Evolutionary conservation across 305 asterid species (phyloP).

Genomic region (Nicotiana rustica): DNA sequence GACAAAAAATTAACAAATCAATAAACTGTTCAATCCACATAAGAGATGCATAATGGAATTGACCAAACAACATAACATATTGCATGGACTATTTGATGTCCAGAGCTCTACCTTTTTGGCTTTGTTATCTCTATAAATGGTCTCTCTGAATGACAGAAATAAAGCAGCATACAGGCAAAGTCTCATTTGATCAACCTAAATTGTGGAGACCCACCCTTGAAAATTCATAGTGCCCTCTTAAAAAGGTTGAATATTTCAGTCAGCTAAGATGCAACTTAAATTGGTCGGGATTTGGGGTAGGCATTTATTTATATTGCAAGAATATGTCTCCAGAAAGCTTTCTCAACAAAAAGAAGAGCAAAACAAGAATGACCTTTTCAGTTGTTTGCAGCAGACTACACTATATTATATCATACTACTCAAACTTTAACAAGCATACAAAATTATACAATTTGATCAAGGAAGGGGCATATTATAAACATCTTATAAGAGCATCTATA

Average conservation of each 20-base stretch:
- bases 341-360: not conserved
- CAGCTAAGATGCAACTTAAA: constrained; percentile 18
- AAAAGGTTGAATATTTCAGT: constrained; percentile 6
- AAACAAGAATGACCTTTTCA: not conserved
- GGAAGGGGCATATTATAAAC: constrained; percentile 16
- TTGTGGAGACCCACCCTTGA: not conserved
- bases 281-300: not conserved
- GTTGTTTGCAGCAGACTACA: constrained; percentile 5
- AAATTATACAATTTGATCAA: not conserved
- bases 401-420: not conserved
- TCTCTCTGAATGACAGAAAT: constrained; percentile 70
- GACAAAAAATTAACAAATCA: too few species aligned
- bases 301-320: not conserved
- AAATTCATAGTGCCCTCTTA: not conserved
- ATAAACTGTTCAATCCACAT: not conserved
- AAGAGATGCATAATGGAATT: not conserved
- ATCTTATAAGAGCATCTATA: not conserved
- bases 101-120: constrained; percentile 64
- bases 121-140: constrained; percentile 68
- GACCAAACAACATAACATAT: not conserved
- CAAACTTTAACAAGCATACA: not conserved
- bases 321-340: not conserved
- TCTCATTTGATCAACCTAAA: constrained; percentile 75
- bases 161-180: constrained; percentile 82
- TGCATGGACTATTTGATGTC: constrained; percentile 16